Base-by-base conservation (phyloP, 768 basidiomycete genomes). In the Leccinum subtestaceum region DNA sequence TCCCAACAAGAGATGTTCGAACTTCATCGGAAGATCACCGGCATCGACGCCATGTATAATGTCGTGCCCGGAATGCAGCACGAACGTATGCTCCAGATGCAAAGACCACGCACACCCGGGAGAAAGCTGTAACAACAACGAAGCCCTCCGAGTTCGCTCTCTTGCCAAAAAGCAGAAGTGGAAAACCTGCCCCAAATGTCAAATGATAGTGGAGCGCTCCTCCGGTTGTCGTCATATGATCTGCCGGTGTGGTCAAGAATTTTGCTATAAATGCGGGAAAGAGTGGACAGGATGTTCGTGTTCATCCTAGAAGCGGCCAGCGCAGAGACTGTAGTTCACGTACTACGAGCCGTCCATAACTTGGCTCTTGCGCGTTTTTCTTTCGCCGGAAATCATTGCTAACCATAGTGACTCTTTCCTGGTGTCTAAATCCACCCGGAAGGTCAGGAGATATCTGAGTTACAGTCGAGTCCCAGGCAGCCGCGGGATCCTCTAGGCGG, bases 101-200 rank as follows among this genome's bases (percentile, higher is more conserved):
- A 86, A 80, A 65, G 70, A 75, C 19, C 45, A 32, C 0, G 72
- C 73, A 9, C 87, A 88, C 64, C 65, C 69, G 0, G 63, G 63
- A 13, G 64, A 71, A 48, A 63, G 61, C 3, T 86, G 86, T 52
- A 62, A 67, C 2, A 77, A 78, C n/a, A 80, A 80, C 58, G 67
- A 68, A 2, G 71, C 74, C 8, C 65, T 77, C 13, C 77, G 75
- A 47, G 71, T 86, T 21, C 74, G 70, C n/a, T 73, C 67, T 3
- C 76, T 90, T 12, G 85, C 84, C 0, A 65, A 66, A 5, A 56
- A 73, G 45, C 59, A 80, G 10, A 71, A 74, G 5, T 88, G 84
- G 86, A 82, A 86, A 65, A 84, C 80, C 0, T 88, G 86, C 64
- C 86, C 86, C 1, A 75, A 73, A 12, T 88, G 87, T 66, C 61